Evolutionary conservation across 129 eudicot genomes (phyloP), one percentile per base, ranked within the genome.

Genomic region (Smallanthus sonchifolius): DNA sequence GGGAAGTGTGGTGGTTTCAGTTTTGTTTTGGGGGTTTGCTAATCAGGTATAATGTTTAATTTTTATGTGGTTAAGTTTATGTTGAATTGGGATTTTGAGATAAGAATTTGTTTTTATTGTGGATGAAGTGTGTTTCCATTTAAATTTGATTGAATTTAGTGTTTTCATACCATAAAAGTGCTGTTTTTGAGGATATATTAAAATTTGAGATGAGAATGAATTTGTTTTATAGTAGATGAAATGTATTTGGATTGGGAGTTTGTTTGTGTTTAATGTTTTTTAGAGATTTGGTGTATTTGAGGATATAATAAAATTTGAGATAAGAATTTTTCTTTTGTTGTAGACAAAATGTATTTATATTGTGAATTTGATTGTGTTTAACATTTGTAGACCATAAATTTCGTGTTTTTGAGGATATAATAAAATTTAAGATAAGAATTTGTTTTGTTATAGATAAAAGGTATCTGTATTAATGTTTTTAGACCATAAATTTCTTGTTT

Each of bases 1-100:
- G 99, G 99, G 99, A 16, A 95, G 99, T 85, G 99, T 95, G 59
- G 99, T 95, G 37, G 83, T 95, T 75, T 95, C 99, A 0, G 99
- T 95, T 35, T 90, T 95, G 83, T 91, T 95, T 80, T 95, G 99
- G 99, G 99, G 99, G 2, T 91, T 95, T 79, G 99, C 99, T 48
- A 95, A 95, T 85, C 99, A 95, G 99, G 99, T 95, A 77, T 64
- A 5, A 30, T 44, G 65, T 4, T 76, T 49, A 11, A 56, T 17
- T 0, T 52, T 52, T 2, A n/a, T n/a, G n/a, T 60, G 48, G 17
- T 38, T 66, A 0, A 20, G 44, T 49, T 77, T 70, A 59, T 59
- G 14, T 54, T 54, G 32, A 54, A 39, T 30, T 70, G 36, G 44
- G 43, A 19, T 35, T 45, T 66, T 34, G 75, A 10, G 60, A 44